Evolutionary conservation across 2,329 filamentous ascomycete species (phyloP).

Genomic region (Nothophaeocryptopus gaeumannii): DNA sequence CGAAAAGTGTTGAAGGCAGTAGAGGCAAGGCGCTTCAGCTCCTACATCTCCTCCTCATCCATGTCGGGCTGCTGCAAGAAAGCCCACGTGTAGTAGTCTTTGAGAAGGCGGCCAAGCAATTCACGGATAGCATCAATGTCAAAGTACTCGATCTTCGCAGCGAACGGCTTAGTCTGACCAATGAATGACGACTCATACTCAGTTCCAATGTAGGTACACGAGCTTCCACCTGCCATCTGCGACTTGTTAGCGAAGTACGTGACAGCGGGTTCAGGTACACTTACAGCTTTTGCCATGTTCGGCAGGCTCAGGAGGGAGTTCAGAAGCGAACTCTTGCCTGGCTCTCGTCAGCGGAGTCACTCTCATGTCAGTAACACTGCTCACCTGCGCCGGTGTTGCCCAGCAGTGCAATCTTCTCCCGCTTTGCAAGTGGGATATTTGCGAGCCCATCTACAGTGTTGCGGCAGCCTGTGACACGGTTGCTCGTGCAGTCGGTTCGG

Average conservation of each 20-base stretch:
- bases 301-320: slow-evolving; percentile 23
- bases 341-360: neutral
- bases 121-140: slow-evolving; percentile 5
- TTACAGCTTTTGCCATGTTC: slow-evolving; percentile 20
- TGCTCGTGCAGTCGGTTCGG: neutral
- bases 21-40: slow-evolving; percentile 5
- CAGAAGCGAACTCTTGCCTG: slow-evolving; percentile 28
- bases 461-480: neutral
- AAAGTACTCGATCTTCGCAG: slow-evolving; percentile 18
- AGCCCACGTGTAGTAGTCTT: no score
- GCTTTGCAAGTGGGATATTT: neutral
- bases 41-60: slow-evolving; percentile 11
- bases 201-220: slow-evolving; percentile 20
- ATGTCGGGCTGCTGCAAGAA: slow-evolving; percentile 19
- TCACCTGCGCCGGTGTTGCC: slow-evolving; percentile 11
- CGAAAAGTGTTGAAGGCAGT: slow-evolving; percentile 16
- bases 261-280: neutral
- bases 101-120: slow-evolving; percentile 11
- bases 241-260: neutral
- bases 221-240: slow-evolving; percentile 16
- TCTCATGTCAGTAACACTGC: neutral
- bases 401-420: slow-evolving; percentile 18
- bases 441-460: slow-evolving; percentile 2
- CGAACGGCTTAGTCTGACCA: slow-evolving; percentile 16
- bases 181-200: slow-evolving; percentile 20